Conservation (phyloP, 345 rosid species). For the Cardiospermum halicacabum region DNA sequence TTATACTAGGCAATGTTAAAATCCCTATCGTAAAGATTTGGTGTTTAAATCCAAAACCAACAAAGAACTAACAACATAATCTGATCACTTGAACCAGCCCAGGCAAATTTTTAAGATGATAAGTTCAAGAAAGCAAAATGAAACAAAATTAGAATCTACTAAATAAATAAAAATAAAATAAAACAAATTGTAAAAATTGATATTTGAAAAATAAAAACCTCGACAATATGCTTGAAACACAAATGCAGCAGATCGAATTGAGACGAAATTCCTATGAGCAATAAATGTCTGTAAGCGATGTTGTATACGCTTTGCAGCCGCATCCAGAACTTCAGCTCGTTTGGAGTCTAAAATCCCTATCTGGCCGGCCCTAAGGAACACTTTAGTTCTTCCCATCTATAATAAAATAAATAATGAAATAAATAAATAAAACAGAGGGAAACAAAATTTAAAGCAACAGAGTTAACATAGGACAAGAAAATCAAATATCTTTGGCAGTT, state of each 20-base stretch:
- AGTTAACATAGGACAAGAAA: neutral
- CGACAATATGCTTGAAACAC: constrained; percentile 78
- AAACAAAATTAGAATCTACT: neutral
- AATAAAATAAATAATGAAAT: constrained; percentile 16
- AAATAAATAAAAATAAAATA: neutral
- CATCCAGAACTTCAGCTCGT: constrained; percentile 82
- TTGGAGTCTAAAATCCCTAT: constrained; percentile 81
- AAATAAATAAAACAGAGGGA: constrained; percentile 17
- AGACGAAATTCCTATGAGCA: constrained; percentile 47
- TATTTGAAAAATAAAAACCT: constrained; percentile 43
- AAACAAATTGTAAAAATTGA: neutral
- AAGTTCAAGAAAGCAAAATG: neutral
- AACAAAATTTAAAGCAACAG: constrained; percentile 4
- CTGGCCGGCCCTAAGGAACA: constrained; percentile 96
- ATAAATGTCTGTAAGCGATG: constrained; percentile 56
- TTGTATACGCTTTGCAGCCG: constrained; percentile 76
- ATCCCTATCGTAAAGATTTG: neutral
- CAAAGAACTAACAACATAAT: too few species aligned
- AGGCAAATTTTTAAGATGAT: neutral
- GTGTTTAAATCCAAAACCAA: too few species aligned
- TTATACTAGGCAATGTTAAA: neutral
- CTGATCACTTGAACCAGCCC: constrained; percentile 1
- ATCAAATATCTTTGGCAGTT: constrained; percentile 1
- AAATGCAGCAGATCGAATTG: constrained; percentile 53
- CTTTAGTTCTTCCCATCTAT: constrained; percentile 94